Percentiles rank a stretch among this genome's conserved stretches.
Evolutionary conservation across 192 early-diverging fungal genomes (phyloP).

Genomic region (Linnemannia schmuckeri): DNA sequence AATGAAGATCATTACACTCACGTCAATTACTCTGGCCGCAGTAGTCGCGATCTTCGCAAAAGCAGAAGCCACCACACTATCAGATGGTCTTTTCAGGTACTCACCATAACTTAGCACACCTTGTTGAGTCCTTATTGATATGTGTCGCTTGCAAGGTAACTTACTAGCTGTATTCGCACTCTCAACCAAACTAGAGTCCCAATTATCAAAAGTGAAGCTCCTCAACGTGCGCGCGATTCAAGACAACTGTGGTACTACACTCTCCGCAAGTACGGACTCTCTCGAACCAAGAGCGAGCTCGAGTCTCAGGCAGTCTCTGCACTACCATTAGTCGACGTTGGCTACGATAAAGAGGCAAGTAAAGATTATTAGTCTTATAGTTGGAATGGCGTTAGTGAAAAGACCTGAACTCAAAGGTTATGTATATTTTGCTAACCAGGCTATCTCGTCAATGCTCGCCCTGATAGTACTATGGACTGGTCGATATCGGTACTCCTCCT

Average conservation of each 20-base stretch:
- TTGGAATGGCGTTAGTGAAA: not conserved
- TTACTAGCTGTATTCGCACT: not conserved
- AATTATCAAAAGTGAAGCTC: not conserved
- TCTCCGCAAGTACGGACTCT: not conserved
- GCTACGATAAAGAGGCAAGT: not conserved
- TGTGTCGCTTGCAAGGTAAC: not conserved
- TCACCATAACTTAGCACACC: not conserved
- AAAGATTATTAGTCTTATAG: not conserved
- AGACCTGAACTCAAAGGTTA: slow-evolving; percentile 11
- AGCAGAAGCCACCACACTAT: not conserved
- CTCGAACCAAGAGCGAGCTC: not conserved
- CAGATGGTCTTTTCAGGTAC: not conserved
- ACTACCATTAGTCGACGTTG: not conserved
- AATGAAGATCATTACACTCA: not conserved
- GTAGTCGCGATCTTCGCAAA: not conserved
- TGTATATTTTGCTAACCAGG: not conserved
- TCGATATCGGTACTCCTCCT: slow-evolving; percentile 71
- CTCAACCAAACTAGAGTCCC: not conserved
- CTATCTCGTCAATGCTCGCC: not conserved
- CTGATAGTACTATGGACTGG: slow-evolving; percentile 68
- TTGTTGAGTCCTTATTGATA: not conserved
- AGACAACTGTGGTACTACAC: not conserved
- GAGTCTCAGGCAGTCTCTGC: not conserved
- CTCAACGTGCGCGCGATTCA: not conserved
- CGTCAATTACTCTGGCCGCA: not conserved